Base-by-base conservation (phyloP, 805 yeast species). In the Pichia manshurica region DNA sequence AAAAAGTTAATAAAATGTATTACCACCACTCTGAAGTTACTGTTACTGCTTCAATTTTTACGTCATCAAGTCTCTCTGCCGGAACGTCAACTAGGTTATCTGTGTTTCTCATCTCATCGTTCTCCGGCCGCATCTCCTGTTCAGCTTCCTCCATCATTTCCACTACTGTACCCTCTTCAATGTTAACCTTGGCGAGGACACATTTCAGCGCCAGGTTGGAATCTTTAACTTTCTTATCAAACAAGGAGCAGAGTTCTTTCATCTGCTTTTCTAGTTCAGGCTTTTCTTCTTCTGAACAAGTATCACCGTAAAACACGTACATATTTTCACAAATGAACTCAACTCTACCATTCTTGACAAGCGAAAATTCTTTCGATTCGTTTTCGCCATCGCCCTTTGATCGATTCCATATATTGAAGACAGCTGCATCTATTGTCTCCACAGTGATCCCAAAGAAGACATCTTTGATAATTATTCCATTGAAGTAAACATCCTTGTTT, bases 401-500 rank as follows among this genome's bases (percentile, higher is more conserved):
- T 5, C 42, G 9, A n/a, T 39, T 45, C 53, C 53, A 50, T 15
- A 49, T 20, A 39, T 38, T 36, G 25, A 47, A 49, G 2, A 49
- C 21, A n/a, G 48, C 41, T 7, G 46, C 20, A 17, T 70, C 73
- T 10, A 81, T 53, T 17, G 72, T 75, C 8, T 71, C 72, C 44
- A 64, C 65, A 0, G 79, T 73, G 1, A 75, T 69, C 0, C 86
- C 87, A 43, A 74, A 67, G 34, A 75, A 74, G 3, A 78, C 68
- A 46, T 78, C 81, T 32, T 67, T 66, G 12, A 84, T 71, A 15
- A 76, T 56, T 44, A 84, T 67, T 1, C 84, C 79, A 61, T 83
- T 83, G 63, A 60, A 77, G 37, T 58, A 60, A 2, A 50, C 42
- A 9, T 22, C n/a, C 21, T 46, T n/a, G n/a, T 34, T 31, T 13